These are phyloP conservation scores for Penicillium decumbens DNA, from an alignment of 2,329 filamentous ascomycete genomes.

Conservation along the genomic window DNA sequence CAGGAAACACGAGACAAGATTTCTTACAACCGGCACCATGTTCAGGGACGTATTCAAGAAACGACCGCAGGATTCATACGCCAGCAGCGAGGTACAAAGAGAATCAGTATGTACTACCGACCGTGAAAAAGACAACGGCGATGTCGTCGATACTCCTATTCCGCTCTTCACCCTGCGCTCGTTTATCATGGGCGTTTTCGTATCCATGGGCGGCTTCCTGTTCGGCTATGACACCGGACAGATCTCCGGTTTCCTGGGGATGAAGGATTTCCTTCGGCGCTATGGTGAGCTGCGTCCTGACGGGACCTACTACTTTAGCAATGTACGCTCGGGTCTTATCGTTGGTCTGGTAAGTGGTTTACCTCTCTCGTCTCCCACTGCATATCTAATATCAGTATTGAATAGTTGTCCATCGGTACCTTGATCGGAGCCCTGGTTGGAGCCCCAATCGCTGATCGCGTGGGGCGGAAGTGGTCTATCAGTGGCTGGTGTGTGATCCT, in stretches of 20 bases:
- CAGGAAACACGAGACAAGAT: background rate
- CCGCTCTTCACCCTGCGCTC: conserved; percentile 33
- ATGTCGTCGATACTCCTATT: conserved; percentile 24
- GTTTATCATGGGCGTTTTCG: conserved; percentile 35
- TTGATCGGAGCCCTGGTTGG: conserved; percentile 41
- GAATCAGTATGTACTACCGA: conserved; percentile 18
- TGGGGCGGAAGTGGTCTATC: conserved; percentile 43
- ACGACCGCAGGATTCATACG: conserved; percentile 12
- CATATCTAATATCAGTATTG: background rate
- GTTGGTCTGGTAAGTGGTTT: conserved; percentile 35
- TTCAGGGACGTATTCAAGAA: conserved; percentile 17
- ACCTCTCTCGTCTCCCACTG: background rate
- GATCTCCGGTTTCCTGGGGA: conserved; percentile 43
- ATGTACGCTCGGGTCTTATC: conserved; percentile 42
- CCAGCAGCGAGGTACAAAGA: conserved; percentile 7
- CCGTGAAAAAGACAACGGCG: conserved; percentile 16
- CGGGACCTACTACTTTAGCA: conserved; percentile 36
- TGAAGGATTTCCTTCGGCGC: conserved; percentile 38
- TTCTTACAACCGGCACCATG: conserved; percentile 6
- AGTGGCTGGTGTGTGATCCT: conserved; percentile 39
- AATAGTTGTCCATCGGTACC: conserved; percentile 43
- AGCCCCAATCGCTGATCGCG: conserved; percentile 40
- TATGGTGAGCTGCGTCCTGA: conserved; percentile 33
- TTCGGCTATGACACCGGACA: conserved; percentile 45
- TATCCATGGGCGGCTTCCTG: conserved; percentile 45